phyloP scores from a whole-genome alignment of 441 rosid genomes.

The Daphne laureola region DNA sequence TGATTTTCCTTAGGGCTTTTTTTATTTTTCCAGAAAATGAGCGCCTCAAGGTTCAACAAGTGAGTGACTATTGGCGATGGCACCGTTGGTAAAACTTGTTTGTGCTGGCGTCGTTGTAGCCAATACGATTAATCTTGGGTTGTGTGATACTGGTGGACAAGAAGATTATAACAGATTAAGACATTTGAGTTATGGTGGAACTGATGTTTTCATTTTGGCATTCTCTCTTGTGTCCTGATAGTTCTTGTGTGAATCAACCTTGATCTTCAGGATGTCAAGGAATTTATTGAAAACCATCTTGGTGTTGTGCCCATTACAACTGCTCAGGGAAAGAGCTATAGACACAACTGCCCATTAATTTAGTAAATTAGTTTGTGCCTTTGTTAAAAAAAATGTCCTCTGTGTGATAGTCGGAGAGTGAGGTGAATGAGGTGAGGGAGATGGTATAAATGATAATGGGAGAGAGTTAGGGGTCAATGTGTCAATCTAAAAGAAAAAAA shows the following conservation, averaged over 20 bases:
- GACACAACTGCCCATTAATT: too few species aligned
- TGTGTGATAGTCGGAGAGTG: too few species aligned
- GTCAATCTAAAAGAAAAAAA: too few species aligned
- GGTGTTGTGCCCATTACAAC: too few species aligned
- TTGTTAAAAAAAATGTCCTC: too few species aligned
- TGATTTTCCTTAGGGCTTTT: not conserved
- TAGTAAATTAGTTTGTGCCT: too few species aligned
- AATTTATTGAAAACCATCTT: too few species aligned
- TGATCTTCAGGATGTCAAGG: too few species aligned
- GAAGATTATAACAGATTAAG: constrained; percentile 62
- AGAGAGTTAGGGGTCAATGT: too few species aligned
- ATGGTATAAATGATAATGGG: too few species aligned
- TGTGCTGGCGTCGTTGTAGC: constrained; percentile 62
- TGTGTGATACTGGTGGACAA: constrained; percentile 72
- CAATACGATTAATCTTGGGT: constrained; percentile 43
- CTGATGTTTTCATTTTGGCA: constrained; percentile 58
- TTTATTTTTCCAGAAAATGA: constrained; percentile 27
- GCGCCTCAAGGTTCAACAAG: constrained; percentile 63
- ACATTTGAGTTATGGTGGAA: constrained; percentile 60
- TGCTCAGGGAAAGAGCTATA: too few species aligned
- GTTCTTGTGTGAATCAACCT: constrained; percentile 65
- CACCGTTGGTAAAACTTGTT: constrained; percentile 63
- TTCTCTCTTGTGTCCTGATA: constrained; percentile 57
- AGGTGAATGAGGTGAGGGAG: too few species aligned
- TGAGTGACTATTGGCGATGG: constrained; percentile 76